A percentile compares a stretch with the other conserved stretches of the same genome.
phyloP scores from a whole-genome alignment of 2,329 filamentous ascomycete genomes.

The Diaporthe vaccinii region DNA sequence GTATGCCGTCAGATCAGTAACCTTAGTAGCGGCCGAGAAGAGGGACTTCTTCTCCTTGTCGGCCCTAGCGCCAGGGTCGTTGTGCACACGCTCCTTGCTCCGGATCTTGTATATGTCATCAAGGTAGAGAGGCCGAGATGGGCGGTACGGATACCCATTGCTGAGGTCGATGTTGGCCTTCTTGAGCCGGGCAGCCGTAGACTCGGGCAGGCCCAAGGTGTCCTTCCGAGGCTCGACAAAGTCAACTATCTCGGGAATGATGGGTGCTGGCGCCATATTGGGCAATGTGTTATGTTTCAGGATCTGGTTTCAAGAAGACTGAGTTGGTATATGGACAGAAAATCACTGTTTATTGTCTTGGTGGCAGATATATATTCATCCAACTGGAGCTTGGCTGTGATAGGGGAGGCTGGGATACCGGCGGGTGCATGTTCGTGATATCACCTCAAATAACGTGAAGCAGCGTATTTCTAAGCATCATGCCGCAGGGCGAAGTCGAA shows the following conservation, averaged over 20 bases:
- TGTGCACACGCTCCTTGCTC: constrained; percentile 65
- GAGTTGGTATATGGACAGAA: neutral
- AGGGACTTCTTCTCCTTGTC: constrained; percentile 74
- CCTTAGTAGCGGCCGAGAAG: constrained; percentile 71
- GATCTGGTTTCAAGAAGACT: neutral
- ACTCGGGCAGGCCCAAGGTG: constrained; percentile 70
- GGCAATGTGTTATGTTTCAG: neutral
- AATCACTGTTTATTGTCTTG: neutral
- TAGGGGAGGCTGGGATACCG: neutral
- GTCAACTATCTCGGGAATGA: constrained; percentile 74
- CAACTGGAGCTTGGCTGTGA: too few relatives aligned
- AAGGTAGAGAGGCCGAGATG: constrained; percentile 75
- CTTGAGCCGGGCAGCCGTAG: constrained; percentile 70
- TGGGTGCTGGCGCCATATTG: constrained; percentile 67
- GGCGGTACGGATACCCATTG: constrained; percentile 79
- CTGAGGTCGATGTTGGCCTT: constrained; percentile 79
- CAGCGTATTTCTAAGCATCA: constrained; percentile 39
- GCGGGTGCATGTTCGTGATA: neutral
- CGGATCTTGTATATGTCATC: constrained; percentile 79
- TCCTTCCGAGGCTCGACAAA: constrained; percentile 74
- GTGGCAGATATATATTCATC: constrained; percentile 30
- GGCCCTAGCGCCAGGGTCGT: constrained; percentile 74
- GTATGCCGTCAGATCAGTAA: constrained; percentile 71
- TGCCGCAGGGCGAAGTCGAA: neutral
- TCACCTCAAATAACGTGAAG: constrained; percentile 21